Conservation (phyloP, 2,329 filamentous ascomycete genomes). For the Alternaria tenuissima region DNA sequence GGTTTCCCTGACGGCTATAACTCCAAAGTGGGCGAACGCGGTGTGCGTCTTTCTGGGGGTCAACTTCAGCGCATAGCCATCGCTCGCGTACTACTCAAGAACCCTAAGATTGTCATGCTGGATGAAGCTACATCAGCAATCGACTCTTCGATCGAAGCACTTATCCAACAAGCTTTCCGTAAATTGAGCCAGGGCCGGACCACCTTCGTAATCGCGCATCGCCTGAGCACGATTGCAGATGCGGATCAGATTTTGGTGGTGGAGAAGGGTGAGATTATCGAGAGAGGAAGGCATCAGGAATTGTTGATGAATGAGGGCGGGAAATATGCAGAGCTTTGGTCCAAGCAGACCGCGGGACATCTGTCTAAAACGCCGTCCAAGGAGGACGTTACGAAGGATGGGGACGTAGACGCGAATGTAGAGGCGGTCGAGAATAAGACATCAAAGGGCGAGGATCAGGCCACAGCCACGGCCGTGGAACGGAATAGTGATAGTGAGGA, state of each 20-base stretch:
- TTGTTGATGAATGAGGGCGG: conserved; percentile 71
- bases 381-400: conserved; percentile 25
- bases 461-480: conserved; percentile 24
- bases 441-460: conserved; percentile 31
- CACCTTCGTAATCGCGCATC: conserved; percentile 76
- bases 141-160: conserved; percentile 74
- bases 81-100: conserved; percentile 79
- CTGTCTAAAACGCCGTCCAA: conserved; percentile 30
- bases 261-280: conserved; percentile 76
- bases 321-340: conserved; percentile 86
- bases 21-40: conserved; percentile 52
- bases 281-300: conserved; percentile 80
- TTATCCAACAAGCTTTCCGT: conserved; percentile 69
- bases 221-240: conserved; percentile 83
- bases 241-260: conserved; percentile 86
- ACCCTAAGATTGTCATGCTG: conserved; percentile 80
- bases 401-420: conserved; percentile 9
- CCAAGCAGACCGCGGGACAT: conserved; percentile 70
- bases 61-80: conserved; percentile 73
- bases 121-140: conserved; percentile 91
- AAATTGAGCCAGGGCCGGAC: conserved; percentile 68
- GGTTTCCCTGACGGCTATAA: conserved; percentile 60
- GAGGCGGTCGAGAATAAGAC: conserved; percentile 36
- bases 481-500: conserved; percentile 19
- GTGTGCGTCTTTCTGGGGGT: conserved; percentile 66